Evolutionary conservation across 2,329 filamentous ascomycete species (phyloP), one percentile per base, ranked within the genome.

Genomic region (Hyphodiscus sp.): DNA sequence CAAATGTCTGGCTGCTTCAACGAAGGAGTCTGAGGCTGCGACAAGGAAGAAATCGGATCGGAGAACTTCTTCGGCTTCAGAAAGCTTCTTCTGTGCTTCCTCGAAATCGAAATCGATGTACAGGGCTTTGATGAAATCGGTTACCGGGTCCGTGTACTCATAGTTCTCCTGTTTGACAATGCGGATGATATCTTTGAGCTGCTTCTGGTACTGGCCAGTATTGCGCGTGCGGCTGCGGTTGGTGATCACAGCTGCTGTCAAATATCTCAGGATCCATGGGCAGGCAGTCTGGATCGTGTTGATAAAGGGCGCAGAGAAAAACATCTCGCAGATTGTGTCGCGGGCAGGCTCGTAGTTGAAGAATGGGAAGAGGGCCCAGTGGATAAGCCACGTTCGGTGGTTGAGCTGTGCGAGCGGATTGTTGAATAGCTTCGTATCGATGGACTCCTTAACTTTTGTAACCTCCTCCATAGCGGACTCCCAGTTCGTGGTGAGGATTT

Each of bases 251-350:
- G 92, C 89, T 48, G 91, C 91, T 56, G 91, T 85, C 55, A 99
- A 81, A 74, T 99, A 99, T 64, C 94, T 86, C 66, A 99, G 80
- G 60, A 96, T 85, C 94, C 94, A 99, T 7, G 94, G 92, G 79
- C 91, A 96, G 66, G 85, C 87, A 55, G 94, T 96, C 81, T 99
- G 94, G 72, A 99, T 96, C 66, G 92, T 97, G 83, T 97, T 99
- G 83, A 99, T 99, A 80, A 90, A 99, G 65, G 90, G 82, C 61
- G 91, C 88, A 60, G 88, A 95, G 82, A 99, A 97, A 81, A 96
- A 94, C 71, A 97, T 85, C 66, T 99, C 94, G 68, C 94, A 89
- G 65, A 99, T 82, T 64, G 83, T 82, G 69, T 99, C 94, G 68
- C 92, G 90, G 55, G 90, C 89, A 61, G 84, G 80, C 67, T 97